Evolutionary conservation across 2,329 filamentous ascomycete genomes (phyloP), one percentile per base, ranked within the genome.

Genomic region (Stagonosporopsis vannaccii): DNA sequence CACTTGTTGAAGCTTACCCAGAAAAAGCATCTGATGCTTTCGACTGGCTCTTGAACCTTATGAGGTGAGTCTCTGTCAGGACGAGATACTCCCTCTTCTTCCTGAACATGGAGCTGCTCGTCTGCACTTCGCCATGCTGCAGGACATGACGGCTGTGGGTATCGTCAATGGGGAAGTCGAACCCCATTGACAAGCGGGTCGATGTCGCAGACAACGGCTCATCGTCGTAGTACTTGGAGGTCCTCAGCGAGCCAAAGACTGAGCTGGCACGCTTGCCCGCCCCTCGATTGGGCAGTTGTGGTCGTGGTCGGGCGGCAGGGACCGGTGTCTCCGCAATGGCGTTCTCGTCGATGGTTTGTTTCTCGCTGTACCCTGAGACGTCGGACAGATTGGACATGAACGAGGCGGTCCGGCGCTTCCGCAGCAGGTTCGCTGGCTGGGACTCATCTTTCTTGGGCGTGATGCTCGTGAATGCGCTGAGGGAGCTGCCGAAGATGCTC

Each of bases 71-170:
- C 61, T 90, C 88, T 6, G 87, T 91, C 61, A 91, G 78, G 13
- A 90, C 88, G 51, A 91, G 77, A 66, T 89, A 91, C 71, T 90
- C 87, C 74, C 84, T 88, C 77, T 87, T 89, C 77, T 89, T 90
- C 70, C 87, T 81, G 75, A 90, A 89, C 81, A 90, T 85, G 57
- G 85, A 84, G 52, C 84, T 87, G 44, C 85, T 86, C 12, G 86
- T 90, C 74, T 90, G 87, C 15, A 90, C 85, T 69, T 90, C 88
- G 33, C 88, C 88, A 76, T 90, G 85, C 60, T 87, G 82, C 33
- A 90, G 74, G 19, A 90, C 85, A 26, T 79, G 68, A 48, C 70
- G 66, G 33, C 65, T 66, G 52, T 67, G 68, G 20, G 65, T 58
- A 2, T 69, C 61, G n/a, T 80, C 80, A 17, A 77, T 77, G 46